Percentiles rank a stretch among this genome's conserved stretches.
phyloP scores from a whole-genome alignment of 2,329 filamentous ascomycete genomes.

The Trichoderma breve region DNA sequence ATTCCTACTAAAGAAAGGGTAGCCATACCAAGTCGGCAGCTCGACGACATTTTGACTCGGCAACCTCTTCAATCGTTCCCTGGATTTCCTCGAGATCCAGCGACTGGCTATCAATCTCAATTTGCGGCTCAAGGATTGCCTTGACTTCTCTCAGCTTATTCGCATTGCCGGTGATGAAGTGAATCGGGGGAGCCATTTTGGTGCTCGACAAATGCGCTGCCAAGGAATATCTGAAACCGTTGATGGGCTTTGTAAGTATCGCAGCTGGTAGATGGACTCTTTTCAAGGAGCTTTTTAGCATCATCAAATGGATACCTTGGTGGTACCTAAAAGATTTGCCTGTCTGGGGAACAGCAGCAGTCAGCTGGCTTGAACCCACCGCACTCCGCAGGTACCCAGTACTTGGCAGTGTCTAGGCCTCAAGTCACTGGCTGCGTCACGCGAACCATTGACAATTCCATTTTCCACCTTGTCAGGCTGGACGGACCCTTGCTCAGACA shows the following conservation, averaged over 20 bases:
- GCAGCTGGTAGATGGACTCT: background rate
- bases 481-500: background rate
- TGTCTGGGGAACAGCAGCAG: background rate
- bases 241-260: background rate
- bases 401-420: background rate
- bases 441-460: background rate
- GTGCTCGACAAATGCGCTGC: background rate
- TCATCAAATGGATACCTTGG: background rate
- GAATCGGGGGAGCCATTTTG: slow-evolving; percentile 46
- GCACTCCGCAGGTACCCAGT: background rate
- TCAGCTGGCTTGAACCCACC: background rate
- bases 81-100: slow-evolving; percentile 88
- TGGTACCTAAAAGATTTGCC: background rate
- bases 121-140: slow-evolving; percentile 73
- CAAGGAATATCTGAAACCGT: background rate
- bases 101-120: slow-evolving; percentile 70
- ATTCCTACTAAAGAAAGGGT: background rate
- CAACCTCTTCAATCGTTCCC: slow-evolving; percentile 88
- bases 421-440: background rate
- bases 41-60: slow-evolving; percentile 77
- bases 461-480: background rate
- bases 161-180: slow-evolving; percentile 95
- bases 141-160: slow-evolving; percentile 91
- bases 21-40: slow-evolving; percentile 69
- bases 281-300: background rate